Percentiles rank a stretch among this genome's conserved stretches.
Evolutionary conservation across 495 filamentous ascomycete species (phyloP).

Genomic region (Cladorrhinum samala): DNA sequence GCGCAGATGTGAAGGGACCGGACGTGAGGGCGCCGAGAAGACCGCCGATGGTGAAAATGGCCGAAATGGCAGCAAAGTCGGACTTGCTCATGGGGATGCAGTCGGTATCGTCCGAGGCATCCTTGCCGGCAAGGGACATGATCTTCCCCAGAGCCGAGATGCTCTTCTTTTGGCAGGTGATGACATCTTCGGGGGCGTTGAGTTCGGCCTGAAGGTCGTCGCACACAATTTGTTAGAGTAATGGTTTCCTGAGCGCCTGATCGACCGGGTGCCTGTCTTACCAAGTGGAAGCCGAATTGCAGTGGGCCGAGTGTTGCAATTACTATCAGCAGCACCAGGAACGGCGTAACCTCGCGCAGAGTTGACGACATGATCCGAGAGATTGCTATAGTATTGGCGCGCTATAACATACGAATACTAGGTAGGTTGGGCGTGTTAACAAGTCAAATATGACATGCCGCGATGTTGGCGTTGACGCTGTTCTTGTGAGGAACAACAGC

Average conservation of each 20-base stretch:
- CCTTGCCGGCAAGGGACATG: slow-evolving; percentile 22
- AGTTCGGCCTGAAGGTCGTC: slow-evolving; percentile 65
- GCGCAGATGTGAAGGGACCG: slow-evolving; percentile 63
- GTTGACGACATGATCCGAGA: slow-evolving; percentile 27
- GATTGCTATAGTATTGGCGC: background rate
- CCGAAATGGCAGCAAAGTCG: slow-evolving; percentile 74
- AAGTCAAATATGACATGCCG: background rate
- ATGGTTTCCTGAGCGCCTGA: background rate
- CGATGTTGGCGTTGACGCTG: background rate
- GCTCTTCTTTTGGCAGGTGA: slow-evolving; percentile 67
- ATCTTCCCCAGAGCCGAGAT: slow-evolving; percentile 37
- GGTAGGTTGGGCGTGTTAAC: background rate
- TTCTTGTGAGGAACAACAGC: background rate
- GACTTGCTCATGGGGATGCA: slow-evolving; percentile 77
- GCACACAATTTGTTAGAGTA: slow-evolving; percentile 15
- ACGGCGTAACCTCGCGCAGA: slow-evolving; percentile 49
- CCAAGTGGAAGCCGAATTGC: slow-evolving; percentile 92
- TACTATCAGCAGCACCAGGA: slow-evolving; percentile 57
- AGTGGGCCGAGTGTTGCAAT: slow-evolving; percentile 72
- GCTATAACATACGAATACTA: background rate
- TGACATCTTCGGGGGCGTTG: slow-evolving; percentile 85
- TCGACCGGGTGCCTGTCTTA: slow-evolving; percentile 33
- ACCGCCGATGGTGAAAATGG: slow-evolving; percentile 88
- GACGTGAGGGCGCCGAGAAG: slow-evolving; percentile 73
- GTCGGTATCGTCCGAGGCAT: slow-evolving; percentile 48